Evolutionary conservation across 2,329 filamentous ascomycete genomes (phyloP), one percentile per base, ranked within the genome.

Genomic region (Graphilbum sp.): DNA sequence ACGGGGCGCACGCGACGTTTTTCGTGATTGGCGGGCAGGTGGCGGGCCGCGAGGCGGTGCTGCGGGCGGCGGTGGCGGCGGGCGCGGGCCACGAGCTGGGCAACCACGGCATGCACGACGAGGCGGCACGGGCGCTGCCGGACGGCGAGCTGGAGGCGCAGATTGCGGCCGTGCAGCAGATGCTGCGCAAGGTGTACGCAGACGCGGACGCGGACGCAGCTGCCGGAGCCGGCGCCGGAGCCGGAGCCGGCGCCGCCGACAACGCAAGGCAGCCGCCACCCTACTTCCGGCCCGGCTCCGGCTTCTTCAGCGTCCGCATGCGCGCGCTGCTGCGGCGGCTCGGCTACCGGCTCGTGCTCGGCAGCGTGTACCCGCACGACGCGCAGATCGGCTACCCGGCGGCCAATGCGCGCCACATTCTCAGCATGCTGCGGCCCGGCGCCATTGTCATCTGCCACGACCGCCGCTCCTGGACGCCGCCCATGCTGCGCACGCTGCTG

Each of bases 41-140:
- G 10, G 47, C 62, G 0, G 71, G 67, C 2, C 49, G 63, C 21
- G 66, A 77, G 50, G 58, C 61, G 6, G 55, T 67, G 3, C 61
- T 85, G 24, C 57, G 64, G 32, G 61, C 69, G 30, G 60, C 81
- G 2, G 62, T 82, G n/a, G 59, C 61, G 29, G 61, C 58, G 35
- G 76, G 42, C 36, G 76, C 42, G 30, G 45, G 75, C 18, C 72
- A 80, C 54, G 80, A 86, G 61, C 63, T 94, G 4, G 86, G 72
- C 19, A 94, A 94, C 58, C 86, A 94, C 57, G 86, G 81, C 10
- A 87, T 90, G 83, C 71, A 75, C 54, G 86, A 94, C 56, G 83
- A 90, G 61, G 75, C 84, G 0, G 79, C 77, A 10, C 65, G 70
- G 33, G 62, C 62, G 0, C 62, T 93, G 20, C 57, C 63, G 31